Evolutionary conservation across 352 stramenopile genomes (phyloP).

Genomic region (Phytopythium montanum): DNA sequence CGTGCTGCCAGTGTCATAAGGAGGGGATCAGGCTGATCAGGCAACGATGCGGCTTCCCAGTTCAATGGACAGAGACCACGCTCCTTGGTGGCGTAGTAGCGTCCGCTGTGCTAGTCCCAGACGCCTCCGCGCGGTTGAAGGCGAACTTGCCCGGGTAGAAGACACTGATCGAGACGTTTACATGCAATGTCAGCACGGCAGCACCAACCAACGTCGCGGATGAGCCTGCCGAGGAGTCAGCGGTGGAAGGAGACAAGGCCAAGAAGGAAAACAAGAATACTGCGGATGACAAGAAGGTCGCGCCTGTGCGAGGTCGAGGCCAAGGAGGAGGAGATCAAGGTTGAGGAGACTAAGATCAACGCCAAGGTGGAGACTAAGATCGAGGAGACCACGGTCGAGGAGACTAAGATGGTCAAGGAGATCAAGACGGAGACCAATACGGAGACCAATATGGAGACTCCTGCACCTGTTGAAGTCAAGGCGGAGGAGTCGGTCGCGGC

Average conservation of each 20-base stretch:
- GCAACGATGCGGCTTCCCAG: not conserved
- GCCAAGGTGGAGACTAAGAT: slow-evolving; percentile 1
- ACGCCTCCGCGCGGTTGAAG: slow-evolving; percentile 12
- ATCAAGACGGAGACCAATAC: not conserved
- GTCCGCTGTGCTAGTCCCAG: not conserved
- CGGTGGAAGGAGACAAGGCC: slow-evolving; percentile 6
- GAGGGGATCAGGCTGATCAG: not conserved
- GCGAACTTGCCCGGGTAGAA: slow-evolving; percentile 16
- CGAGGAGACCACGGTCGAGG: slow-evolving; percentile 4
- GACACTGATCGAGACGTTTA: slow-evolving; percentile 52
- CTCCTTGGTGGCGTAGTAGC: not conserved
- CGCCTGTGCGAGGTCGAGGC: not conserved
- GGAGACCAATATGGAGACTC: not conserved
- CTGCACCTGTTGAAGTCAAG: slow-evolving; percentile 1
- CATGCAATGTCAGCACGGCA: slow-evolving; percentile 16
- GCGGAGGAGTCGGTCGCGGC: not conserved
- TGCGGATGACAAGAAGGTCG: not conserved
- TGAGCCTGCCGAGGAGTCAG: slow-evolving; percentile 15
- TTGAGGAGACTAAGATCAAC: not conserved
- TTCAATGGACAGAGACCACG: not conserved
- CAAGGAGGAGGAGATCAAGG: not conserved
- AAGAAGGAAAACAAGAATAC: slow-evolving; percentile 6
- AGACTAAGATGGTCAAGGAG: not conserved
- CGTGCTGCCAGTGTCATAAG: not conserved
- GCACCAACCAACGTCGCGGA: slow-evolving; percentile 7